Conservation (phyloP, 192 early-diverging fungal species). For the Gonapodya prolifera region DNA sequence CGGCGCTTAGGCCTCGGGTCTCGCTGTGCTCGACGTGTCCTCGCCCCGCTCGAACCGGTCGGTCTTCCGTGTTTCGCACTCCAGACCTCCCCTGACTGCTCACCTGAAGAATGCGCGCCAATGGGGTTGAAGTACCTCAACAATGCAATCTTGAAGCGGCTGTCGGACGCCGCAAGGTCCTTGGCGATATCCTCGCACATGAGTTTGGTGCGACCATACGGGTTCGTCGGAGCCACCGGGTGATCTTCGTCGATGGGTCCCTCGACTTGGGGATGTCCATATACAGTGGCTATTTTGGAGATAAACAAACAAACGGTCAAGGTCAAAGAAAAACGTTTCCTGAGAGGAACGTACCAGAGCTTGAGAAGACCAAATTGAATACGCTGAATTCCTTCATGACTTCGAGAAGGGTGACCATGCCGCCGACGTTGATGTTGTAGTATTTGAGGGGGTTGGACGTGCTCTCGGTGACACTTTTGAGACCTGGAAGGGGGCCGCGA, state of each 20-base stretch:
- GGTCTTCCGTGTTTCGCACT: too few species aligned
- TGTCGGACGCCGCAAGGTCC: not conserved
- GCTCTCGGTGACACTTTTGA: not conserved
- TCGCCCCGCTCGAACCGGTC: too few species aligned
- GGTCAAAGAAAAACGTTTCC: too few species aligned
- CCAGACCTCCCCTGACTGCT: not conserved
- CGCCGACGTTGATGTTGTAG: conserved; percentile 11
- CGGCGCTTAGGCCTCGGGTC: too few species aligned
- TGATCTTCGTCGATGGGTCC: conserved; percentile 3
- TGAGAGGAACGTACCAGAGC: not conserved
- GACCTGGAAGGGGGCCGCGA: conserved; percentile 6
- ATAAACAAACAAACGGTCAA: too few species aligned
- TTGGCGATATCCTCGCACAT: conserved; percentile 5
- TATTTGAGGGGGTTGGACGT: conserved; percentile 9
- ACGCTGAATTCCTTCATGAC: conserved; percentile 4
- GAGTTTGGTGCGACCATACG: conserved; percentile 6
- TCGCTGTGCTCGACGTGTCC: too few species aligned
- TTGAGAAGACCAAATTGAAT: conserved; percentile 7
- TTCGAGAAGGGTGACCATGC: conserved; percentile 11
- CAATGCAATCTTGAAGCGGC: conserved; percentile 1
- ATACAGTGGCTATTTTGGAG: conserved; percentile 1
- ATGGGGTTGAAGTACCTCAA: conserved; percentile 10
- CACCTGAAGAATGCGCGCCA: conserved; percentile 3
- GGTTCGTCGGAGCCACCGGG: conserved; percentile 6
- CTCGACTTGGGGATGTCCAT: conserved; percentile 1